Conservation (phyloP, 495 filamentous ascomycete species). For the Neurospora sp. region DNA sequence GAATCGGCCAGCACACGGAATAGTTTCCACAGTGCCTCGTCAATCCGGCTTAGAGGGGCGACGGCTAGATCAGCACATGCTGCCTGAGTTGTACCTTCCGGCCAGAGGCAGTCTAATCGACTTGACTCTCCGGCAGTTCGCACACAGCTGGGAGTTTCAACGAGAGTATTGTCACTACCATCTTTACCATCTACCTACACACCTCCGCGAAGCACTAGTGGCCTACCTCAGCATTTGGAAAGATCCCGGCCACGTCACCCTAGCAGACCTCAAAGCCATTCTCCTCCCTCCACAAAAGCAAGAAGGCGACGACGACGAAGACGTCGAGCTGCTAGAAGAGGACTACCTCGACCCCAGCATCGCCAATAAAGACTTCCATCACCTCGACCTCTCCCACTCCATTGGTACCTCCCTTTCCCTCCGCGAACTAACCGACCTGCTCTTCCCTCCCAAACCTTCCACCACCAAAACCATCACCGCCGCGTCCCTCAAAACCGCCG, state of each 20-base stretch:
- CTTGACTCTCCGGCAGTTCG: constrained; percentile 48
- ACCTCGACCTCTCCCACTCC: constrained; percentile 55
- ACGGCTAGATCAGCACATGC: constrained; percentile 11
- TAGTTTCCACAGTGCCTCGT: background rate
- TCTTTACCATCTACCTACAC: constrained; percentile 51
- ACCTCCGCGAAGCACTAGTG: constrained; percentile 51
- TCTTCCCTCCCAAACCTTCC: constrained; percentile 21
- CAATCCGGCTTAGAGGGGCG: background rate
- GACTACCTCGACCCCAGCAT: constrained; percentile 4
- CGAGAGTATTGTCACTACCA: constrained; percentile 55
- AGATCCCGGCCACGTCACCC: constrained; percentile 31
- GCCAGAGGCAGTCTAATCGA: constrained; percentile 44
- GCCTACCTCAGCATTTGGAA: constrained; percentile 48
- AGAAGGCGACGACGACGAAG: constrained; percentile 17
- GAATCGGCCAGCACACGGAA: background rate
- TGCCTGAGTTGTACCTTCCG: constrained; percentile 31
- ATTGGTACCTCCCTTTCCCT: constrained; percentile 50
- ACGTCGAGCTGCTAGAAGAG: constrained; percentile 12
- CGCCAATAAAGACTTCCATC: constrained; percentile 43
- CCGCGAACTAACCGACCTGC: constrained; percentile 47
- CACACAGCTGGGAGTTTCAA: constrained; percentile 60
- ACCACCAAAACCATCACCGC: constrained; percentile 1
- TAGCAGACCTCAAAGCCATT: constrained; percentile 31
- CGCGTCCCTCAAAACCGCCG: background rate
- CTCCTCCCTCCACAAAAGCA: constrained; percentile 24